phyloP scores from a whole-genome alignment of 139 green algal genomes.

The Mesostigma viride region DNA sequence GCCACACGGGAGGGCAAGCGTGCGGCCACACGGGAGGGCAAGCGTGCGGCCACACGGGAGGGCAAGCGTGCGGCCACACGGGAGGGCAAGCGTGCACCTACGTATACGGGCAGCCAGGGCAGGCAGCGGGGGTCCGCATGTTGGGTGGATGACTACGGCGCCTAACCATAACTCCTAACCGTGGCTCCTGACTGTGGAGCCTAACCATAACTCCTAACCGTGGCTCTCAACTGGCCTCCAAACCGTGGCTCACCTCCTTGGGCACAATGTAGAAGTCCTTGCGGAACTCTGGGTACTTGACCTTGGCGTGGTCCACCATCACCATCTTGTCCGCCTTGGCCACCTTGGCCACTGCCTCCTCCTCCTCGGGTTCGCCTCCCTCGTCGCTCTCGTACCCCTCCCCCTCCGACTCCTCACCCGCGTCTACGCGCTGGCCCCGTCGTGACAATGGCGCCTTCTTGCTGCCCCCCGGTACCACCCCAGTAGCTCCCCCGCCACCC shows the following conservation, averaged over 20 bases:
- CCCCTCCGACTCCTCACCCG: constrained; percentile 23
- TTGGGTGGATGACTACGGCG: no score
- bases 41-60: no score
- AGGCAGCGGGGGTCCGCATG: no score
- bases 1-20: no score
- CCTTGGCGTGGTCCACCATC: constrained; percentile 59
- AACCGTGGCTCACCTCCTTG: constrained; percentile 25
- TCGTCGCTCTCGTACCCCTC: constrained; percentile 23
- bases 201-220: no score
- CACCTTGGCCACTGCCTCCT: constrained; percentile 50
- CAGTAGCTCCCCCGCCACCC: not conserved
- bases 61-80: no score
- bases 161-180: no score
- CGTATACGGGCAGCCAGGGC: no score
- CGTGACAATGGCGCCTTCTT: not conserved
- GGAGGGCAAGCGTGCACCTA: no score
- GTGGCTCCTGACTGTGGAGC: no score
- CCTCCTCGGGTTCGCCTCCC: constrained; percentile 32
- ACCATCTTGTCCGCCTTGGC: constrained; percentile 82
- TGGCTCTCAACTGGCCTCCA: no score
- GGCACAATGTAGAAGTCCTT: constrained; percentile 79
- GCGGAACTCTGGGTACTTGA: constrained; percentile 71
- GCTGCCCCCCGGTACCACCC: not conserved
- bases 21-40: no score
- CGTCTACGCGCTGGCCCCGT: constrained; percentile 11